Base-by-base conservation (phyloP, 805 yeast genomes). In the Candida nonsorbophila region DNA sequence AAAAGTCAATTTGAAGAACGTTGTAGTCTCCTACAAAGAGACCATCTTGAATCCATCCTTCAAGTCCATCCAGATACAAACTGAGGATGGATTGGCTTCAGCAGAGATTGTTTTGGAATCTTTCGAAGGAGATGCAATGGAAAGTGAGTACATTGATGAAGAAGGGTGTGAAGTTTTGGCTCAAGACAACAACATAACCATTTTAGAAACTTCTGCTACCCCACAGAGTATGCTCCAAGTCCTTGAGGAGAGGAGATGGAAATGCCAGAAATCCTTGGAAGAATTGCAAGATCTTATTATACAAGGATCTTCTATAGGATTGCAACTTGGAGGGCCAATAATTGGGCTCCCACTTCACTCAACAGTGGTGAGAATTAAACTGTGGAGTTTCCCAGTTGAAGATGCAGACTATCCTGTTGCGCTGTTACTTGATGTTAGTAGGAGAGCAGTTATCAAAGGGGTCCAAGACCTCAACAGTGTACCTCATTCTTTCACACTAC, bases 11-110 rank as follows among this genome's bases (percentile, higher is more conserved):
- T 68, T 86, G 22, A 87, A 96, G 25, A 79, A 79, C 29, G 84
- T 92, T 13, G 84, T 78, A 62, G 95, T 92, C 4, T 83, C 97
- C 0, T 90, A 84, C 53, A 86, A 84, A 48, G 98, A 92, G 53
- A 73, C 85, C 7, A 48, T 51, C 14, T 24, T 29, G 3, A 34
- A 42, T 13, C 51, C 52, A 4, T 49, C 50, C 16, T 29, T 37
- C 29, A 41, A 30, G 28, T 42, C 36, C 34, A 46, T 30, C 13
- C 44, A 29, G 13, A 15, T 28, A 36, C 38, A 41, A 4, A 37
- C 39, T 7, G 53, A 45, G 3, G 39, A 45, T 12, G 48, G 48
- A 0, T 30, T 34, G 4, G 42, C 55, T 32, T 39, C 33, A 8
- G 47, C 57, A 7, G 51, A 46, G 12, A 28, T 65, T 3, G 34